Evolutionary conservation across 2,329 filamentous ascomycete genomes (phyloP).

Genomic region (Alternaria dauci): DNA sequence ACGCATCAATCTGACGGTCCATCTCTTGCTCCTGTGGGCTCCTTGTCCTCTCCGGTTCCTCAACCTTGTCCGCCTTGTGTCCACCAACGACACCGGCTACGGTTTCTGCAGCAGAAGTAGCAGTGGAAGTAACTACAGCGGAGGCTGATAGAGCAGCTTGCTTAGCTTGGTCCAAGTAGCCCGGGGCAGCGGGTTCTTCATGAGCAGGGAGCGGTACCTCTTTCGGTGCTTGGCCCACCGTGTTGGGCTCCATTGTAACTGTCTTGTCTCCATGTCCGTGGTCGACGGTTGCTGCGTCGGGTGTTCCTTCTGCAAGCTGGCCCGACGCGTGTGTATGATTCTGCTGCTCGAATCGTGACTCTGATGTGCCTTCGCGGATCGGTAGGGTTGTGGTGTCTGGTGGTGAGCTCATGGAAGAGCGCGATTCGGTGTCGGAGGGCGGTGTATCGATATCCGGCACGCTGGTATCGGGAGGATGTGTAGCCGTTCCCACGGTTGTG

Average conservation of each 20-base stretch:
- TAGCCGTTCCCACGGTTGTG: constrained; percentile 48
- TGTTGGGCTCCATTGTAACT: constrained; percentile 57
- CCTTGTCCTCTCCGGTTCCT: constrained; percentile 30
- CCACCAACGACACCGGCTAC: constrained; percentile 35
- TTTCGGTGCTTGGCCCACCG: constrained; percentile 60
- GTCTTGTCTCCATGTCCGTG: constrained; percentile 57
- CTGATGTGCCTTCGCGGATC: constrained; percentile 53
- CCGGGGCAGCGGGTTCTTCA: constrained; percentile 44
- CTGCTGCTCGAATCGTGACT: constrained; percentile 54
- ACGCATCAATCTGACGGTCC: constrained; percentile 43
- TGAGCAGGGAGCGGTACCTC: constrained; percentile 51
- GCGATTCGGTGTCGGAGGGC: constrained; percentile 31
- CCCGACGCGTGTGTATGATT: constrained; percentile 55
- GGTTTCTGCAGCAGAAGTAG: constrained; percentile 44
- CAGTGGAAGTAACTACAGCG: constrained; percentile 39
- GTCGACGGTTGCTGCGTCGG: constrained; percentile 49
- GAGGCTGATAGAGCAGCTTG: constrained; percentile 43
- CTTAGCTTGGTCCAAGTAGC: constrained; percentile 56
- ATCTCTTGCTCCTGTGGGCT: constrained; percentile 42
- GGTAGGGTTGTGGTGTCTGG: constrained; percentile 33
- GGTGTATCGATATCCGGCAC: constrained; percentile 31
- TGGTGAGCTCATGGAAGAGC: constrained; percentile 21
- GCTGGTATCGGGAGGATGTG: constrained; percentile 45
- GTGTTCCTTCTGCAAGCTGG: constrained; percentile 54
- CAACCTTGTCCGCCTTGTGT: constrained; percentile 32